phyloP scores from a whole-genome alignment of 257 asterid species.

The Jaltomata sinuosa region DNA sequence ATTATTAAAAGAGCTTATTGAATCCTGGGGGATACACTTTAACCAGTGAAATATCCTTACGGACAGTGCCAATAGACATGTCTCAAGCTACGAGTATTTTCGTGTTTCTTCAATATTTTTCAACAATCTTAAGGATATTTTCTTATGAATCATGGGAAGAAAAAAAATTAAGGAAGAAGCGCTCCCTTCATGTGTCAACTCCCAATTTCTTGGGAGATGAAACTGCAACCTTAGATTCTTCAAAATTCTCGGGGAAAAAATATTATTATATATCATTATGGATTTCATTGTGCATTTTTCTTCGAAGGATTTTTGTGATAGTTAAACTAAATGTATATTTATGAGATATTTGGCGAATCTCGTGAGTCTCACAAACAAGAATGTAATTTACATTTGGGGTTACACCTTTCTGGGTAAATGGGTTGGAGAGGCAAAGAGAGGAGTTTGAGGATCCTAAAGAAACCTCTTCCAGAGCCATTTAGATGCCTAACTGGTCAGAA shows the following conservation, averaged over 20 bases:
- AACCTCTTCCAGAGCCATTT: constrained; percentile 71
- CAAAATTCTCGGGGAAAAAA: neutral
- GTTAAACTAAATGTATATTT: constrained; percentile 45
- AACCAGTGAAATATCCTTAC: too few relatives aligned
- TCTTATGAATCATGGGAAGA: too few relatives aligned
- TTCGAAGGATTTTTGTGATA: neutral
- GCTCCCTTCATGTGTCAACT: neutral
- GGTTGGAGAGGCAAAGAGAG: constrained; percentile 53
- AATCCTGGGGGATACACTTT: too few relatives aligned
- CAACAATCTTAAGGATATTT: too few relatives aligned
- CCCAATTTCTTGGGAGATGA: neutral
- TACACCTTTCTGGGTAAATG: constrained; percentile 88
- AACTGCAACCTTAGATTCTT: neutral
- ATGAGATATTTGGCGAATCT: constrained; percentile 62
- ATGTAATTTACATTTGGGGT: constrained; percentile 78
- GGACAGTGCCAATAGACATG: too few relatives aligned
- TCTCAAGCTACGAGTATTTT: too few relatives aligned
- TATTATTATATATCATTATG: neutral
- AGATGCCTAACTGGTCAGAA: constrained; percentile 59
- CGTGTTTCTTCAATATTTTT: too few relatives aligned
- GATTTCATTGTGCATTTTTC: neutral
- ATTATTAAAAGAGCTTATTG: too few relatives aligned
- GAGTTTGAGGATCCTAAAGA: constrained; percentile 58
- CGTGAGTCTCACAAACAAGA: constrained; percentile 54
- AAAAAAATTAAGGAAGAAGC: neutral